Evolutionary conservation across 768 basidiomycete genomes (phyloP), one percentile per base, ranked within the genome.

Genomic region (Crucibulum laeve): DNA sequence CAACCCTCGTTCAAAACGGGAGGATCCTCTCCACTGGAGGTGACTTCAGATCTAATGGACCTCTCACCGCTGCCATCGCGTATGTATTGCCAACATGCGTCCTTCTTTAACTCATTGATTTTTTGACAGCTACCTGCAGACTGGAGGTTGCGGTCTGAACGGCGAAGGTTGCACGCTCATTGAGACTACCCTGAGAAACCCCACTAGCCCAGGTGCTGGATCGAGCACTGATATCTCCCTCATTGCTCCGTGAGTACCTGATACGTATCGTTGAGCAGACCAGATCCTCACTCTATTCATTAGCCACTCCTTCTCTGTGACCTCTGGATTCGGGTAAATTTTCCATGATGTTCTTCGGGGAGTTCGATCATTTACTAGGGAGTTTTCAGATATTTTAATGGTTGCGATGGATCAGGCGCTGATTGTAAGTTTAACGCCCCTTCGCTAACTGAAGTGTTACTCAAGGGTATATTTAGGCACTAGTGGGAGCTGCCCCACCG

Each of bases 31-130:
- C 63, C 15, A 57, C 54, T 5, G 67, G 66, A 15, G 51, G 46
- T 2, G 54, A 56, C 24, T 62, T 52, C 41, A 60, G 54, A 15
- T 46, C 44, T 25, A 52, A 59, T 21, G 67, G 67, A 1, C 60
- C 63, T 6, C 47, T 69, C 17, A 24, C 40, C 4, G 50, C 44
- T 18, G 64, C 63, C 6, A 68, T 69, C 44, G 67, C 67, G 65
- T 67, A 51, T 46, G 62, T 50, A 1, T 17, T 10, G 18, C 8
- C 8, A 10, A 10, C 10, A 37, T 19, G 10, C 8, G 10, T 19
- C 19, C 13, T 8, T 21, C 15, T 11, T 10, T 11, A 8, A 40
- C 23, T 19, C 24, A 5, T 40, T 13, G 10, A 8, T 40, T 25
- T 25, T 25, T 11, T 40, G 5, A 5, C 38, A 40, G 38, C 10